A percentile compares a stretch with the other conserved stretches of the same genome.
phyloP scores from a whole-genome alignment of 768 basidiomycete species.

The Podaxis rugospora region DNA sequence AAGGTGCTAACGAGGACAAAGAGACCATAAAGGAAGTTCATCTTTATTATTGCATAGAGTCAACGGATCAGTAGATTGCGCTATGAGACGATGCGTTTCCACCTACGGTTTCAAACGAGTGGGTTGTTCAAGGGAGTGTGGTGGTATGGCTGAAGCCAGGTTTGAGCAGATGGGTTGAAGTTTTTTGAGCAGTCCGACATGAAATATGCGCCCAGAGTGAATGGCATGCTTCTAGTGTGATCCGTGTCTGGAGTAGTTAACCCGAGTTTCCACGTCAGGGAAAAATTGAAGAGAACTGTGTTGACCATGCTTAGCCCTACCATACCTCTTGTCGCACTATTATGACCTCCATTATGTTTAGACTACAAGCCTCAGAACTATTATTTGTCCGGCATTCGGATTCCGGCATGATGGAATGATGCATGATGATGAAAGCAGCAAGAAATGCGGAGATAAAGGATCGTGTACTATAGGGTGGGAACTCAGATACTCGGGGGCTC shows the following conservation, averaged over 20 bases:
- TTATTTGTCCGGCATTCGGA: no score
- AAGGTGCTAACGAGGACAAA: background rate
- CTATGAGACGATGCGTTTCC: background rate
- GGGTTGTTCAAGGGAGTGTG: constrained; percentile 1
- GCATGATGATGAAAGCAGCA: no score
- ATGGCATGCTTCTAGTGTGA: background rate
- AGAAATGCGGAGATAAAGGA: no score
- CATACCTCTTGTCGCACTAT: no score
- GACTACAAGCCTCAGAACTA: no score
- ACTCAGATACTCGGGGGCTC: no score
- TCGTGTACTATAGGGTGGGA: no score
- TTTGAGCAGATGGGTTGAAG: background rate
- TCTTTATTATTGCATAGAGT: background rate
- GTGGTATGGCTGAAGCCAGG: background rate
- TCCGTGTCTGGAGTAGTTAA: background rate
- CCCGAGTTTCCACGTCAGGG: background rate
- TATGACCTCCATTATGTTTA: no score
- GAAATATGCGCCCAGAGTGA: background rate
- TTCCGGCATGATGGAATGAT: no score
- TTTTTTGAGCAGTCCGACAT: background rate
- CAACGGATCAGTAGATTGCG: background rate
- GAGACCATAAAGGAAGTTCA: background rate
- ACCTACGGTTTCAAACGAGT: background rate
- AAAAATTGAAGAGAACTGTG: background rate
- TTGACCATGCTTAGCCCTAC: no score